Evolutionary conservation across 306 rosid genomes (phyloP).

Genomic region (Gynostemma pentaphyllum): DNA sequence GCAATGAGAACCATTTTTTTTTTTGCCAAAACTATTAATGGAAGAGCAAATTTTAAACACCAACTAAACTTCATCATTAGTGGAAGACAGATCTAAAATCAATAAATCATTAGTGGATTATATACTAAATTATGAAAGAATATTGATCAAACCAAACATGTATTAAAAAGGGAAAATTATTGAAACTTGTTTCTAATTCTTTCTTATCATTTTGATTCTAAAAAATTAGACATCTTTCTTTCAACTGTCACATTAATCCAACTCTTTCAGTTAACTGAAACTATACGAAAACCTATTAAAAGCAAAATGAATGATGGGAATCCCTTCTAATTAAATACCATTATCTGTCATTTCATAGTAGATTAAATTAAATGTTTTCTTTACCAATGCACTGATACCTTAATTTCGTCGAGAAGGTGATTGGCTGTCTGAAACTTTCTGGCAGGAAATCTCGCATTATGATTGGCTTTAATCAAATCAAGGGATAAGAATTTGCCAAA

Average conservation of each 20-base stretch:
- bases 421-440: constrained; percentile 57
- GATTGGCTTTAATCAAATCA: constrained; percentile 55
- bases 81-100: background rate
- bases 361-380: background rate
- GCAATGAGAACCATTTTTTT: too few species aligned
- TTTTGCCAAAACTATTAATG: too few species aligned
- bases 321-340: constrained; percentile 3
- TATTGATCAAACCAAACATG: too few species aligned
- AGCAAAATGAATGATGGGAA: constrained; percentile 9
- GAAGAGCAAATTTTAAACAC: too few species aligned
- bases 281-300: constrained; percentile 2
- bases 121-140: too few species aligned
- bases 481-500: constrained; percentile 2
- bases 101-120: too few species aligned
- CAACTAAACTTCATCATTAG: too few species aligned
- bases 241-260: constrained; percentile 6
- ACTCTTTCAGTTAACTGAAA: constrained; percentile 1
- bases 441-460: constrained; percentile 37
- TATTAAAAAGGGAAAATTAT: background rate
- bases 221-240: background rate
- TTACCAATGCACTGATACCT: constrained; percentile 55
- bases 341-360: background rate
- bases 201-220: too few species aligned
- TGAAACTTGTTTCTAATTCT: background rate
- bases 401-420: constrained; percentile 81